Conservation (phyloP, 1,139 yeast species). For the Pneumocystis wakefieldiae region DNA sequence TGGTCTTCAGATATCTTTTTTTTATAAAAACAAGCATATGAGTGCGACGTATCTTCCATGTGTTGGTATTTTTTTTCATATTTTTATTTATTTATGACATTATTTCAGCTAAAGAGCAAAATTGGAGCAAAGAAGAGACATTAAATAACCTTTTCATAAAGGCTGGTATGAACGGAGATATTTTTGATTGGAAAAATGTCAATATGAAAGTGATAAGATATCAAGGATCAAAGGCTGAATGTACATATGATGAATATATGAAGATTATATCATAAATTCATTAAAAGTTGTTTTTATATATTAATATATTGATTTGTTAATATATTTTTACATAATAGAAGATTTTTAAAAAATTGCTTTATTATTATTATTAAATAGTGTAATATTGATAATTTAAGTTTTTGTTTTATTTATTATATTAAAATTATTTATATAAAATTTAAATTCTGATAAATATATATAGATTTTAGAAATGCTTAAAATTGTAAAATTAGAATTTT, state of each 20-base stretch:
- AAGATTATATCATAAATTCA: not conserved
- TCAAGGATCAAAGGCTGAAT: conserved; percentile 21
- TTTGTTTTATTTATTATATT: no score
- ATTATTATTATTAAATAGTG: no score
- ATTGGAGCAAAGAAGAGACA: conserved; percentile 65
- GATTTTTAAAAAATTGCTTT: not conserved
- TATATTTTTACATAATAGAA: not conserved
- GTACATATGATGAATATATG: conserved; percentile 4
- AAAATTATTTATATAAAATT: no score
- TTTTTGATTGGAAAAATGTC: conserved; percentile 13
- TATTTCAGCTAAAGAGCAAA: conserved; percentile 77
- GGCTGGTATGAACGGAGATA: conserved; percentile 36
- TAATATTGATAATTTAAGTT: no score
- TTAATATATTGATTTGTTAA: not conserved
- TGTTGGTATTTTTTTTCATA: conserved; percentile 7
- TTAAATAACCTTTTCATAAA: conserved; percentile 54
- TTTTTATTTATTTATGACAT: conserved; percentile 74
- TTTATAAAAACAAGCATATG: conserved; percentile 18
- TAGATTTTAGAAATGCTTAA: no score
- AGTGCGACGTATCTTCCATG: conserved; percentile 20
- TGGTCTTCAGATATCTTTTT: conserved; percentile 53
- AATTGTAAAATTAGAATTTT: no score
- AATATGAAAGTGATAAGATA: conserved; percentile 22
- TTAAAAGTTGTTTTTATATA: not conserved
- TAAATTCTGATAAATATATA: no score